Base-by-base conservation (phyloP, 176 grass and related monocot genomes). In the Luzula sylvatica region DNA sequence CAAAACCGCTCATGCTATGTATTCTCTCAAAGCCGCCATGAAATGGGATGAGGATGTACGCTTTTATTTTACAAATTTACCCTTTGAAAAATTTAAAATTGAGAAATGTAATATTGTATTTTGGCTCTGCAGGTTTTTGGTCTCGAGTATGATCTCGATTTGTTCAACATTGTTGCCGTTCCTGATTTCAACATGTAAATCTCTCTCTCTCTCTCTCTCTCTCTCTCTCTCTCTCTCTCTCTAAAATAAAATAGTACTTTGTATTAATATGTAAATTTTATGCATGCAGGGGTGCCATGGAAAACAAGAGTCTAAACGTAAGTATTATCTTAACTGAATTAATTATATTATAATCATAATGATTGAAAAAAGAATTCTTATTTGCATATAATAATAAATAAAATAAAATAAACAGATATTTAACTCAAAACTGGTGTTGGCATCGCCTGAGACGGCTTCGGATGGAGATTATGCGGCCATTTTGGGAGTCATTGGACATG, bases 161-260 rank as follows among this genome's bases (percentile, higher is more conserved):
- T 98, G 53, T 98, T 98, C 78, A 98, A 98, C 60, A 90, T 98
- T 73, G 92, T 98, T 28, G 92, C 87, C 72, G 78, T 90, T 77
- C 92, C 92, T 66, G 92, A 98, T 85, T 98, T 98, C 65, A 98
- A 98, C 52, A 87, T 98, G 92, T 98, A 86, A 86, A 84, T 19
- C 46, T 3, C 51, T 46, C 28, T 4, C 11, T 15, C 11, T 32
- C 3, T 14, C 53, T 2, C 9, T 35, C 8, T 20, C 13, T 35
- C 30, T 35, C 11, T 7, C 18, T 15, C n/a, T n/a, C n/a, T n/a
- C n/a, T n/a, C 30, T 27, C 38, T 5, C 23, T 47, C 11, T 43
- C 24, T 46, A 15, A 32, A 64, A 21, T 26, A 18, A 46, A 45
- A 2, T 64, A 29, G 28, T 5, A 20, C 41, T 2, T 21, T 23